A percentile compares a stretch with the other conserved stretches of the same genome.
Evolutionary conservation across 805 yeast genomes (phyloP).

Genomic region (Cyberlindnera bimundalis): DNA sequence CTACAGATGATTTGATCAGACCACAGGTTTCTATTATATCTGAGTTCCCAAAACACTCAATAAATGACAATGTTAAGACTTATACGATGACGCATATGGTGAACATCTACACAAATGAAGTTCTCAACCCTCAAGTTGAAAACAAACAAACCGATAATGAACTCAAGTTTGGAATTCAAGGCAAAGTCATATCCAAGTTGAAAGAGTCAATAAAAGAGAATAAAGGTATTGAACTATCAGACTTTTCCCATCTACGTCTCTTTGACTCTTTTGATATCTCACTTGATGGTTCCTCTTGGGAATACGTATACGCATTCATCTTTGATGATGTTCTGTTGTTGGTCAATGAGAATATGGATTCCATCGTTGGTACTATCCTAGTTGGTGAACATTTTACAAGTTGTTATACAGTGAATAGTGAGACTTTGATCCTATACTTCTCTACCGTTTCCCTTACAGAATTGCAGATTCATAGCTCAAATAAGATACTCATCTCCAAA

Average conservation of each 20-base stretch:
- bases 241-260: constrained; percentile 30
- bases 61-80: constrained; percentile 13
- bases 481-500: constrained; percentile 34
- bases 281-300: constrained; percentile 43
- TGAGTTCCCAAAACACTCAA: constrained; percentile 22
- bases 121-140: constrained; percentile 2
- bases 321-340: constrained; percentile 33
- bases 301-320: constrained; percentile 31
- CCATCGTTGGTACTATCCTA: constrained; percentile 40
- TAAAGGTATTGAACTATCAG: constrained; percentile 15
- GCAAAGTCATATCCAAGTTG: constrained; percentile 9
- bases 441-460: constrained; percentile 44
- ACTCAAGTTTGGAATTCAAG: constrained; percentile 16
- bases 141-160: constrained; percentile 5
- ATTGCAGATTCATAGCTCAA: constrained; percentile 33
- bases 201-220: constrained; percentile 3
- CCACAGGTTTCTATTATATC: constrained; percentile 23
- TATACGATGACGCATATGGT: constrained; percentile 15
- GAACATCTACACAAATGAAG: constrained; percentile 23
- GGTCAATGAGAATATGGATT: constrained; percentile 19
- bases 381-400: constrained; percentile 35
- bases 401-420: constrained; percentile 25
- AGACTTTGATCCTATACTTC: constrained; percentile 34
- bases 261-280: constrained; percentile 44
- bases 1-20: constrained; percentile 15